phyloP scores from a whole-genome alignment of 768 basidiomycete genomes.

The Lactarius vividus region DNA sequence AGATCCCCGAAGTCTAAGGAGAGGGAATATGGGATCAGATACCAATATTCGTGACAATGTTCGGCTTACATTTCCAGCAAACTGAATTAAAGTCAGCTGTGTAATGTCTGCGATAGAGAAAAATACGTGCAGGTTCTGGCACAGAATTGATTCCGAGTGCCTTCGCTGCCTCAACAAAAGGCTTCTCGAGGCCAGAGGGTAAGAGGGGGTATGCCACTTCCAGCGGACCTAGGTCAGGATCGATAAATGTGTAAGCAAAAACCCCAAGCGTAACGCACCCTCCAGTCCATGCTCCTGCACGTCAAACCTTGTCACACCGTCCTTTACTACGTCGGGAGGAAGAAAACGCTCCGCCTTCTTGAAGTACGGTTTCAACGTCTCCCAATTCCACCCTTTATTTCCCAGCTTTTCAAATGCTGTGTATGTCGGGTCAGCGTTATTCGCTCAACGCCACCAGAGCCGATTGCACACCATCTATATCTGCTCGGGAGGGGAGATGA shows the following conservation, averaged over 20 bases:
- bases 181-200: constrained; percentile 14
- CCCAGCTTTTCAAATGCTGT: constrained; percentile 29
- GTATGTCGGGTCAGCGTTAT: neutral
- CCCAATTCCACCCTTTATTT: constrained; percentile 32
- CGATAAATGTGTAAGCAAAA: neutral
- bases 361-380: constrained; percentile 23
- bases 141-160: neutral
- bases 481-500: constrained; percentile 17
- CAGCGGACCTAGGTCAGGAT: constrained; percentile 16
- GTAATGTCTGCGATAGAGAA: neutral
- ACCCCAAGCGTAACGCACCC: neutral
- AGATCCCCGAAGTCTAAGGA: constrained; percentile 16
- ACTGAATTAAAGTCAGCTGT: constrained; percentile 6
- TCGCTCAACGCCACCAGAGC: too few relatives aligned
- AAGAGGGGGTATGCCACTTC: constrained; percentile 11
- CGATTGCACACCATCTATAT: constrained; percentile 25
- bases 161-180: constrained; percentile 7
- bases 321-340: neutral
- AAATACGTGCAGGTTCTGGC: constrained; percentile 9
- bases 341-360: constrained; percentile 25
- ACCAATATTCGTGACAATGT: neutral
- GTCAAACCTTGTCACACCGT: constrained; percentile 14
- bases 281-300: constrained; percentile 18
- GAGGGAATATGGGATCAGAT: neutral
- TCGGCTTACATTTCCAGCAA: constrained; percentile 22